These are phyloP conservation scores for Lathyrus oleraceus DNA, from an alignment of 306 rosid genomes.

Conservation along the genomic window DNA sequence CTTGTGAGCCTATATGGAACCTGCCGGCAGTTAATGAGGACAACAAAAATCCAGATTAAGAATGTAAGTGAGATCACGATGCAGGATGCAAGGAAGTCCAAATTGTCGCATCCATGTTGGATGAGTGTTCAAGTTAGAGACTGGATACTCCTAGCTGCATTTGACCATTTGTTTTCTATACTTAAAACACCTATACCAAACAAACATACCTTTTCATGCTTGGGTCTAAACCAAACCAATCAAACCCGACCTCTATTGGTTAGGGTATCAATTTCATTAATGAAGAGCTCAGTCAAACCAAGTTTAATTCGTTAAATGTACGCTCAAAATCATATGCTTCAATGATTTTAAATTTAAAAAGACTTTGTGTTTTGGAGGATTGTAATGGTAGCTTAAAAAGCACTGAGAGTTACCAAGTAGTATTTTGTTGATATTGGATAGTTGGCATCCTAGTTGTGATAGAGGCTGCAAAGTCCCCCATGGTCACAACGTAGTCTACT, in stretches of 20 bases:
- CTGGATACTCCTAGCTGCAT: background rate
- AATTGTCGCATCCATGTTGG: background rate
- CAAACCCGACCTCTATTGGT: background rate
- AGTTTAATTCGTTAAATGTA: too few relatives aligned
- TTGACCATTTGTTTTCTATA: background rate
- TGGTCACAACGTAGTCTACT: background rate
- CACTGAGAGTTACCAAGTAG: too few relatives aligned
- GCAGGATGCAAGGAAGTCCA: background rate
- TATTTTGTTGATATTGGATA: too few relatives aligned
- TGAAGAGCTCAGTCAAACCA: too few relatives aligned
- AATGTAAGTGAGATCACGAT: constrained; percentile 5
- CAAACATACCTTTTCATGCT: background rate
- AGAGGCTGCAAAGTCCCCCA: background rate
- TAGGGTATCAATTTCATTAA: background rate
- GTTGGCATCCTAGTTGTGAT: background rate
- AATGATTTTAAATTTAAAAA: too few relatives aligned
- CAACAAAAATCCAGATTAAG: constrained; percentile 24
- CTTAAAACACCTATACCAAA: too few relatives aligned
- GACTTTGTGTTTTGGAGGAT: too few relatives aligned
- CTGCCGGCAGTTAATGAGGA: constrained; percentile 45
- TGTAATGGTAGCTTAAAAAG: too few relatives aligned
- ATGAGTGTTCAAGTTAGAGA: background rate
- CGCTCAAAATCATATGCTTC: too few relatives aligned
- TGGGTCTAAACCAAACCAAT: background rate
- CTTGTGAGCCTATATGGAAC: constrained; percentile 94